Evolutionary conservation across 371 early-diverging fungal genomes (phyloP), one percentile per base, ranked within the genome.

Genomic region (Pancytospora epiphaga): DNA sequence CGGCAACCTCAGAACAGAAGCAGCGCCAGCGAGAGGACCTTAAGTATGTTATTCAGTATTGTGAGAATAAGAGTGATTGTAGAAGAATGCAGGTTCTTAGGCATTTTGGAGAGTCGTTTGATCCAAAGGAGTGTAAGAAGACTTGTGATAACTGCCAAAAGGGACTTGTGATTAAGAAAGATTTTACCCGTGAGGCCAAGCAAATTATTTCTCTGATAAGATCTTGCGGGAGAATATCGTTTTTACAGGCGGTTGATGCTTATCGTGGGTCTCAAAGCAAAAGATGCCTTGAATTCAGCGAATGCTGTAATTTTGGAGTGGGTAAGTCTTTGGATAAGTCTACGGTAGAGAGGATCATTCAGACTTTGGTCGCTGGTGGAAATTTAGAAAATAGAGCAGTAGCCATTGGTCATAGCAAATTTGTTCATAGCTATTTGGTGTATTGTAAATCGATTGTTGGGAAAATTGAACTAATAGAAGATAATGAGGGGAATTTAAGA

Each of bases 101-200:
- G 74, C 93, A 96, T 80, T 98, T 98, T 86, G 92, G 89, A 12
- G 96, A 98, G 77, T 68, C 72, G 0, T 93, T 95, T 79, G 84
- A 88, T 56, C 72, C 80, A 0, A 33, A 50, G 0, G 51, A 77
- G 0, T 96, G 97, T 81, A 79, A 84, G 34, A 78, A 84, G 37
- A 90, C 91, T 0, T 98, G 98, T 78, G 97, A 96, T 78, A 94
- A 94, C 78, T 96, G 96, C 78, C 74, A 43, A 27, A 72, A 62
- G 39, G 56, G 68, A 25, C 52, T 36, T n/a, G 47, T 50, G 0
- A 43, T 32, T n/a, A 50, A 29, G 25, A 58, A 58, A 18, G 75
- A 80, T 57, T 74, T 70, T 52, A 63, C 62, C 18, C 67, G 69
- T 43, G 69, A 78, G 34, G 77, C 77, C 0, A 62, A 57, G 27